A percentile compares a stretch with the other conserved stretches of the same genome.
Conservation (phyloP, 352 stramenopile genomes). For the Phytophthora vignae region DNA sequence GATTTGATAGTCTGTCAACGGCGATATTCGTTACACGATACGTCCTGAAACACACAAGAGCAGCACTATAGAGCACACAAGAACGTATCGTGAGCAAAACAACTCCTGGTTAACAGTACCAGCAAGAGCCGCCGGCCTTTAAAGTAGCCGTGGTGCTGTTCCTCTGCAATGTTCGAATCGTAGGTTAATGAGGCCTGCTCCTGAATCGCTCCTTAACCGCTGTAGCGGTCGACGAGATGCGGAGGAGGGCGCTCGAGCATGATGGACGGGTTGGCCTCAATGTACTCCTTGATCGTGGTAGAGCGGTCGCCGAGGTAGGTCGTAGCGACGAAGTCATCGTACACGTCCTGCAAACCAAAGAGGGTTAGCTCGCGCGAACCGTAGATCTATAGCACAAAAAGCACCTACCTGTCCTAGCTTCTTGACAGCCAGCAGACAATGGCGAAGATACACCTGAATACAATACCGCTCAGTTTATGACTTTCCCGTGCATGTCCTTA, state of each 20-base stretch:
- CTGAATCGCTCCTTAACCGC: slow-evolving; percentile 39
- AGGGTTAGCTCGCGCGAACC: neutral
- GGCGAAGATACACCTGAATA: slow-evolving; percentile 89
- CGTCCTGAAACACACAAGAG: neutral
- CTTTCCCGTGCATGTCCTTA: neutral
- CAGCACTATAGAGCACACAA: too few species aligned
- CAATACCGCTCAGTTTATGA: neutral
- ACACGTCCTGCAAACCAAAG: slow-evolving; percentile 49
- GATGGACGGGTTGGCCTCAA: slow-evolving; percentile 79
- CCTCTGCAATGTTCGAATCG: too few species aligned
- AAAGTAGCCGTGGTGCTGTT: too few species aligned
- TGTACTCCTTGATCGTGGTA: slow-evolving; percentile 89
- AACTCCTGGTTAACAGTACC: too few species aligned
- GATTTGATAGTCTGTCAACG: neutral
- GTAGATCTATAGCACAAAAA: neutral
- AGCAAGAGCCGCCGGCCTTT: too few species aligned
- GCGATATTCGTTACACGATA: neutral
- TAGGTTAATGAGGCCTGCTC: neutral
- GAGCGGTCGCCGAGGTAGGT: slow-evolving; percentile 91
- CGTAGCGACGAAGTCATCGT: slow-evolving; percentile 89
- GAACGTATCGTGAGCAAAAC: too few species aligned
- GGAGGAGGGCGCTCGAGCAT: slow-evolving; percentile 84
- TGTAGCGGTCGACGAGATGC: slow-evolving; percentile 83
- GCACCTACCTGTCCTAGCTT: slow-evolving; percentile 65
- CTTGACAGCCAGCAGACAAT: slow-evolving; percentile 91